Percentiles rank a stretch among this genome's conserved stretches.
phyloP scores from a whole-genome alignment of 2,329 filamentous ascomycete species.

The Helminthosporium solani region DNA sequence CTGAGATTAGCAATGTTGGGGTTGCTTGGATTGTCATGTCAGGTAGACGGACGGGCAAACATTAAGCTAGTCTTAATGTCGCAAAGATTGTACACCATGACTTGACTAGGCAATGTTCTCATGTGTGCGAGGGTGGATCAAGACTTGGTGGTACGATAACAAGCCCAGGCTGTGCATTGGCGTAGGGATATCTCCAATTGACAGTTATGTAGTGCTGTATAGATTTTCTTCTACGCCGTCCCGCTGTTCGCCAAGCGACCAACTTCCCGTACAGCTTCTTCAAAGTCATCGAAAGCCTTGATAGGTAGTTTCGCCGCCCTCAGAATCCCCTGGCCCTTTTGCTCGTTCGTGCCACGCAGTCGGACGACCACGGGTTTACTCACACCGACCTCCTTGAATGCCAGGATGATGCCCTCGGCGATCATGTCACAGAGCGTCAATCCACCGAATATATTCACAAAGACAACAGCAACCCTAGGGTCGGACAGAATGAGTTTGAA shows the following conservation, averaged over 20 bases:
- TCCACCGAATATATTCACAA: slow-evolving; percentile 71
- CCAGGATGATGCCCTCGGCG: slow-evolving; percentile 70
- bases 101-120: too few relatives aligned
- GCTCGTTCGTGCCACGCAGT: slow-evolving; percentile 73
- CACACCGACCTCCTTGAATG: slow-evolving; percentile 68
- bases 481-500: slow-evolving; percentile 75
- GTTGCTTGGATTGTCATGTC: too few relatives aligned
- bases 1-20: too few relatives aligned
- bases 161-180: too few relatives aligned
- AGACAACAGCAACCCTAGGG: slow-evolving; percentile 68
- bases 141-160: too few relatives aligned
- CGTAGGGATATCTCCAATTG: too few relatives aligned
- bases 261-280: slow-evolving; percentile 57
- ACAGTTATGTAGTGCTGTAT: too few relatives aligned
- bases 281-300: slow-evolving; percentile 72
- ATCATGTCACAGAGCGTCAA: slow-evolving; percentile 80
- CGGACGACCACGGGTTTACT: slow-evolving; percentile 71
- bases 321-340: slow-evolving; percentile 68
- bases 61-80: not conserved
- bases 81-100: too few relatives aligned
- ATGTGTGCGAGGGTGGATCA: too few relatives aligned
- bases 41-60: not conserved
- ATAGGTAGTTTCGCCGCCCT: slow-evolving; percentile 66
- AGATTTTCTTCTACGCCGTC: not conserved
- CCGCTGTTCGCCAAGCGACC: slow-evolving; percentile 27